Percentiles rank a stretch among this genome's conserved stretches.
These are phyloP conservation scores for Naganishia kalamii DNA, from an alignment of 768 basidiomycete species.

Conservation along the genomic window DNA sequence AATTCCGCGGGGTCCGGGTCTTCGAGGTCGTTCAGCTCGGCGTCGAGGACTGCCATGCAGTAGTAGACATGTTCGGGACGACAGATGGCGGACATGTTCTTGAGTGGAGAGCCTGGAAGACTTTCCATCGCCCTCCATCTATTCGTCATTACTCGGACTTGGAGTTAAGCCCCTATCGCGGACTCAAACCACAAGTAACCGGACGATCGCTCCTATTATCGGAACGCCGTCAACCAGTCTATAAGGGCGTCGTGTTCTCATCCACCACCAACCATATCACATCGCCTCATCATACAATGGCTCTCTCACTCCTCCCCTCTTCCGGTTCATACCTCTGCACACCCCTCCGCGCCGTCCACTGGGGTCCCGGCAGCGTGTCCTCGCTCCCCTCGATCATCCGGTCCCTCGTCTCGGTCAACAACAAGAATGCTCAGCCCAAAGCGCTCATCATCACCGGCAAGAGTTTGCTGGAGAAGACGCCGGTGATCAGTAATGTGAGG, in stretches of 20 bases:
- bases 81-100: slow-evolving; percentile 19
- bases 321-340: slow-evolving; percentile 62
- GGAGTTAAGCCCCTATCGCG: no score
- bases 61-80: slow-evolving; percentile 43
- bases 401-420: slow-evolving; percentile 51
- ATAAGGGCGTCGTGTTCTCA: no score
- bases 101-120: neutral
- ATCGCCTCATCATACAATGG: neutral
- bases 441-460: slow-evolving; percentile 68
- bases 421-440: slow-evolving; percentile 43
- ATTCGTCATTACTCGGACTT: no score
- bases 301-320: neutral
- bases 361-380: slow-evolving; percentile 63
- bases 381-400: slow-evolving; percentile 62
- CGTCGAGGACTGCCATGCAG: slow-evolving; percentile 49
- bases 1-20: slow-evolving; percentile 59
- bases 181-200: no score
- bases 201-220: no score
- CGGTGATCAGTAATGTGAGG: slow-evolving; percentile 57
- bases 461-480: slow-evolving; percentile 64
- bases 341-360: slow-evolving; percentile 62
- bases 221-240: no score
- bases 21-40: slow-evolving; percentile 49
- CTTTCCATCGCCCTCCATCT: no score
- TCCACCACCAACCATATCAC: neutral